Evolutionary conservation across 441 rosid genomes (phyloP), one percentile per base, ranked within the genome.

Genomic region (Isatis lusitanica): DNA sequence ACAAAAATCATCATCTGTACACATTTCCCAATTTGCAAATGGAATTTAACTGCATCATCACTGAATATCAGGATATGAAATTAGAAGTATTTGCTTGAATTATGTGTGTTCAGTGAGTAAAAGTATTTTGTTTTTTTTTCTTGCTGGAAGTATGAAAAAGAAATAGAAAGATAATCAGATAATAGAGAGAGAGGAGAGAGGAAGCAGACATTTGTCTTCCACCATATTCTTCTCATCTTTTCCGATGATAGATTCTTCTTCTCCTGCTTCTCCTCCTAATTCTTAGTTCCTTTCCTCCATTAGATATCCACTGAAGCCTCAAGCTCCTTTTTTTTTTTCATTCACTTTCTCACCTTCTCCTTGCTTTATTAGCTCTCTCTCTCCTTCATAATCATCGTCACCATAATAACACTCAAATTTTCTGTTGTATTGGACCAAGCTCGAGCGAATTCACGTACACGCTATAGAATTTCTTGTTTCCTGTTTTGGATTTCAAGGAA

Each of bases 161-260:
- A 50, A 50, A 74, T 38, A 50, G 55, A 58, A 74, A 74, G 47
- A 50, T 50, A 74, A 66, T 58, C 35, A 73, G 68, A 77, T 82
- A 88, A 88, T 77, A 77, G 77, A 75, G 88, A 88, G 80, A 83
- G 86, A 84, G 87, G 82, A 70, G 71, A 51, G 59, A 79, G 84
- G 81, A 52, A 85, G 87, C 82, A 80, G 84, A 86, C 95, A 87
- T 82, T 63, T 76, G 81, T 83, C 81, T 68, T 73, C 79, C 84
- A 67, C 87, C 88, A 75, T 81, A 73, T 85, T 82, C 82, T 74
- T 76, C 82, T 83, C 80, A 78, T 79, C 83, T 79, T 80, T 75
- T 51, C 75, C 75, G 66, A 70, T 64, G 79, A 48, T 64, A 64
- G 75, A 76, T 77, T 71, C 73, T 58, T 66, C 73, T 30, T 40